A percentile compares a stretch with the other conserved stretches of the same genome.
phyloP scores from a whole-genome alignment of 2,329 filamentous ascomycete genomes.

The Colletotrichum lentis region DNA sequence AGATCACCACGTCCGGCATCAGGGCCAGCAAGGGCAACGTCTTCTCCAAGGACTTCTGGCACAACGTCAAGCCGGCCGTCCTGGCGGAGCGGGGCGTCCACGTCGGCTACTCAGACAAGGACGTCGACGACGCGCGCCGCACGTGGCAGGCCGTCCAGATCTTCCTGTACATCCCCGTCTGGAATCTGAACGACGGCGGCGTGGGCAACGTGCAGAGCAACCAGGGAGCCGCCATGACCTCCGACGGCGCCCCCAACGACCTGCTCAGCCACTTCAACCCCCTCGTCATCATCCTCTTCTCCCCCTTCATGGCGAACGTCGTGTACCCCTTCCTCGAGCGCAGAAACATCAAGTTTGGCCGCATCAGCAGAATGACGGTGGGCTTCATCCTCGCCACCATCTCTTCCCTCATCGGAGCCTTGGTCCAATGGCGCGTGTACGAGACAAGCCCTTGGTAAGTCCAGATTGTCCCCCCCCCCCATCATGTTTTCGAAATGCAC shows the following conservation, averaged over 20 bases:
- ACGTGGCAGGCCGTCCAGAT: constrained; percentile 53
- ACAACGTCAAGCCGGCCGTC: constrained; percentile 64
- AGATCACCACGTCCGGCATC: constrained; percentile 62
- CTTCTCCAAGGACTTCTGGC: constrained; percentile 65
- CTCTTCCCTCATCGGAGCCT: constrained; percentile 63
- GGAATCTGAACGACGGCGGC: constrained; percentile 52
- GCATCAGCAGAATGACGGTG: constrained; percentile 64
- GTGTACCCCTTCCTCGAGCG: constrained; percentile 67
- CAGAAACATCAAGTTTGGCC: constrained; percentile 62
- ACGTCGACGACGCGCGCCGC: constrained; percentile 71
- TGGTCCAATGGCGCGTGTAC: constrained; percentile 68
- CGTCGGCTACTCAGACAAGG: constrained; percentile 70
- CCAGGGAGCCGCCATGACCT: constrained; percentile 54
- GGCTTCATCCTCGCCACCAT: constrained; percentile 62
- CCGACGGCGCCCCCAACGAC: constrained; percentile 66
- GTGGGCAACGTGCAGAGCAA: constrained; percentile 49
- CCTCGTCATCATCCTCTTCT: constrained; percentile 65
- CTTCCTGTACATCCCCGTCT: constrained; percentile 54
- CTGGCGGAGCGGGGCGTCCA: constrained; percentile 55
- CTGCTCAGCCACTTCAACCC: constrained; percentile 67
- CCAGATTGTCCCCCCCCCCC: too few species aligned
- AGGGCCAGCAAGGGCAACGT: constrained; percentile 63
- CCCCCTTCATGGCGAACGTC: constrained; percentile 59
- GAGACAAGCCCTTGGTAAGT: constrained; percentile 57
- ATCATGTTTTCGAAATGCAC: too few species aligned